Conservation (phyloP, 257 asterid genomes). For the Paraleonurus japonicus region DNA sequence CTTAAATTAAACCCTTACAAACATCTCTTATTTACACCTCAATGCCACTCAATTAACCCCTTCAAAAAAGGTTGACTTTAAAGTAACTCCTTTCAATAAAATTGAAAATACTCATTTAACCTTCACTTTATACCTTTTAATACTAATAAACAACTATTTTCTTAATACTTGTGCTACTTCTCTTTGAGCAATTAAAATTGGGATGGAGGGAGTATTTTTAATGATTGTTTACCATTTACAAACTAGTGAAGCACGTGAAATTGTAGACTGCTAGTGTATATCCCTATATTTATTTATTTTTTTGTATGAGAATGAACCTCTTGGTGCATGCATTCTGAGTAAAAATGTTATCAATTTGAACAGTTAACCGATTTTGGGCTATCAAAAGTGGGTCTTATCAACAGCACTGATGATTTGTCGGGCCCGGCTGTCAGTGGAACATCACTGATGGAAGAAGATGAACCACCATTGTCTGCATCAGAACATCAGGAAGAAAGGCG, state of each 20-base stretch:
- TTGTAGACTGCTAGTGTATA: constrained; percentile 13
- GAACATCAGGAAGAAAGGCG: constrained; percentile 84
- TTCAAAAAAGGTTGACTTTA: no score
- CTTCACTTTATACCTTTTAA: no score
- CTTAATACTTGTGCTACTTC: no score
- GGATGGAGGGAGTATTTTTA: no score
- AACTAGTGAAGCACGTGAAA: constrained; percentile 16
- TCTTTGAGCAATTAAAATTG: no score
- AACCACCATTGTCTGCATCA: constrained; percentile 63
- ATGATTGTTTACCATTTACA: constrained; percentile 6
- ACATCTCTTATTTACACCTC: no score
- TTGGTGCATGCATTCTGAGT: constrained; percentile 21
- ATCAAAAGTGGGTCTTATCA: constrained; percentile 96
- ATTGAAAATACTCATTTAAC: no score
- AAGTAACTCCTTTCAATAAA: no score
- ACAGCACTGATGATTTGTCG: constrained; percentile 96
- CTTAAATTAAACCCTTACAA: no score
- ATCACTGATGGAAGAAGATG: constrained; percentile 92
- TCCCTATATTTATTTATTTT: constrained; percentile 10
- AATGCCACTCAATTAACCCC: no score
- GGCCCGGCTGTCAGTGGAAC: constrained; percentile 96
- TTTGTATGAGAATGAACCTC: constrained; percentile 4
- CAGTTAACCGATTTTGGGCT: constrained; percentile 99
- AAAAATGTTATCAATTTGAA: constrained; percentile 26
- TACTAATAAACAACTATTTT: no score